These are phyloP conservation scores for Pichia sp. DNA, from an alignment of 1,139 yeast genomes.

Conservation along the genomic window DNA sequence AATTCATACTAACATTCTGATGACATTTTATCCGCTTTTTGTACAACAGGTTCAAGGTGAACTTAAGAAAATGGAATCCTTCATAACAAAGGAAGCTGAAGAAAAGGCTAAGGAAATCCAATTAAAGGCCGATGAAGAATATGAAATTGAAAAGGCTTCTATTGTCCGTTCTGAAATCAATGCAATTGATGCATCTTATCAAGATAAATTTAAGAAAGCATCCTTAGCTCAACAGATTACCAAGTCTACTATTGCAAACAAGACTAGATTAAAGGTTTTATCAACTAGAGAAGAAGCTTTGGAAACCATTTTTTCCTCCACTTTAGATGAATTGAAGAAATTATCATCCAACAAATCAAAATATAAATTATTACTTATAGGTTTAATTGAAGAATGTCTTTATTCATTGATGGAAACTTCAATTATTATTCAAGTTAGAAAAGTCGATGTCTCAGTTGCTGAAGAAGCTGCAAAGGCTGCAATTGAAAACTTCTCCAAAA, in stretches of 20 bases:
- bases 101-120: conserved; percentile 96
- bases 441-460: conserved; percentile 60
- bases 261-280: conserved; percentile 85
- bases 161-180: conserved; percentile 90
- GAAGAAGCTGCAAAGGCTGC: conserved; percentile 60
- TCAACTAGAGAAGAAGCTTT: conserved; percentile 81
- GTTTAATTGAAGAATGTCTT: conserved; percentile 79
- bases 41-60: conserved; percentile 80
- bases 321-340: conserved; percentile 55
- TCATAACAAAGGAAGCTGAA: conserved; percentile 97
- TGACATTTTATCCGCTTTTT: background rate
- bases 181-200: conserved; percentile 75
- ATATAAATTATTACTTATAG: conserved; percentile 65
- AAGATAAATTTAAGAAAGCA: conserved; percentile 83
- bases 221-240: conserved; percentile 90
- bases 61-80: conserved; percentile 96
- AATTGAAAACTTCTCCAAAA: conserved; percentile 54
- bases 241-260: conserved; percentile 91
- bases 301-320: conserved; percentile 64
- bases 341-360: conserved; percentile 46
- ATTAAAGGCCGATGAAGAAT: conserved; percentile 96
- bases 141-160: conserved; percentile 93
- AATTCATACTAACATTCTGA: background rate
- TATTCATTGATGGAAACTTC: conserved; percentile 66
- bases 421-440: conserved; percentile 60